Percentiles rank a stretch among this genome's conserved stretches.
Evolutionary conservation across 768 basidiomycete species (phyloP).

Genomic region (Polyporus arcularius): DNA sequence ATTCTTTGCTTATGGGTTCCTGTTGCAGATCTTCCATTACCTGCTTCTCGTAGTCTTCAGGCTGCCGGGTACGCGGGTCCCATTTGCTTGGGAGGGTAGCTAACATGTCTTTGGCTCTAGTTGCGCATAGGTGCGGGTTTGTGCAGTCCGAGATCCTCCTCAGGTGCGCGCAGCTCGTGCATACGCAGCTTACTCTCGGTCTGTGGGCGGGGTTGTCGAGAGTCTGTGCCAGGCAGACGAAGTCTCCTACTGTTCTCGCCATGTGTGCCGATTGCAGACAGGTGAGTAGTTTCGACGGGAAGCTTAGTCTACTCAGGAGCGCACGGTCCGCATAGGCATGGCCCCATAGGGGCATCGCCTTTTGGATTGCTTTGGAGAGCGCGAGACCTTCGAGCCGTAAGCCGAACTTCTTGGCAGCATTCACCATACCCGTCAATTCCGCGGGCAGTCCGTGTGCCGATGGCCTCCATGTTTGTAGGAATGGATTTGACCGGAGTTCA

Average conservation of each 20-base stretch:
- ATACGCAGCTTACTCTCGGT: neutral
- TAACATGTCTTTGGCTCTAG: neutral
- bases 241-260: neutral
- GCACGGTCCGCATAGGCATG: too few species aligned
- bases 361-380: too few species aligned
- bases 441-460: neutral
- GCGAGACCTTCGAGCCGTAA: too few species aligned
- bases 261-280: neutral
- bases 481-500: neutral
- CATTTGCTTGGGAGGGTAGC: neutral
- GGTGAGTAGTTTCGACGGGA: too few species aligned
- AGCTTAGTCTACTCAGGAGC: too few species aligned
- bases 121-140: neutral
- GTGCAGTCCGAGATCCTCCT: neutral
- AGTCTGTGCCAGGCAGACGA: neutral
- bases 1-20: neutral
- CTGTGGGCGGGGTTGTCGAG: neutral
- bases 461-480: conserved; percentile 8
- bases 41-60: conserved; percentile 7
- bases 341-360: too few species aligned
- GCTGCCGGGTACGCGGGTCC: neutral
- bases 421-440: too few species aligned
- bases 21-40: too few species aligned
- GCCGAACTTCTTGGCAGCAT: too few species aligned
- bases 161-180: neutral